Evolutionary conservation across 108 stramenopile genomes (phyloP).

Genomic region (Cafeteria roenbergensis): DNA sequence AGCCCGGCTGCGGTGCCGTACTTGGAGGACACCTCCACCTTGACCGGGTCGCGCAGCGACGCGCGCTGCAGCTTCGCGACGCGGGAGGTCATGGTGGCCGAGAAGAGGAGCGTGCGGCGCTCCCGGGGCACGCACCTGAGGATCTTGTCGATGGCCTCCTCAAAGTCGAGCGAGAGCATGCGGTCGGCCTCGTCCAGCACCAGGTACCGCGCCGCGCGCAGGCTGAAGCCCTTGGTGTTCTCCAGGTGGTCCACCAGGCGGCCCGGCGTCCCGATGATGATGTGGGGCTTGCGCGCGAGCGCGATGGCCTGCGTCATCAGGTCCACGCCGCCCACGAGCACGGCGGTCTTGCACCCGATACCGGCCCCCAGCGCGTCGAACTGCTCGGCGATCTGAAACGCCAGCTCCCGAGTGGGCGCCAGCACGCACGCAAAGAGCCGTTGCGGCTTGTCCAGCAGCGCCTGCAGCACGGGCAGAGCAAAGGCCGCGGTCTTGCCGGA

Average conservation of each 20-base stretch:
- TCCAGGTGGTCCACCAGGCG: constrained; percentile 88
- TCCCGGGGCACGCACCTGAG: constrained; percentile 63
- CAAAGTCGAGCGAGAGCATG: constrained; percentile 72
- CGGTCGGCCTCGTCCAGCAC: constrained; percentile 98
- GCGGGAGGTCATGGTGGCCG: constrained; percentile 92
- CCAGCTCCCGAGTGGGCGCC: constrained; percentile 95
- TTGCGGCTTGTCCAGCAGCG: constrained; percentile 69
- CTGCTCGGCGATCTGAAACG: constrained; percentile 96
- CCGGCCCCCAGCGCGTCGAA: constrained; percentile 69
- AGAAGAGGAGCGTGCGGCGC: constrained; percentile 85
- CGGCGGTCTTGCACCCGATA: constrained; percentile 75
- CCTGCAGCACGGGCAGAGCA: constrained; percentile 72
- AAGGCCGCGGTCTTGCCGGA: constrained; percentile 84
- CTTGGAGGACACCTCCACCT: constrained; percentile 77
- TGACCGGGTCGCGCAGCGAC: constrained; percentile 71
- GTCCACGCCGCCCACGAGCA: constrained; percentile 93
- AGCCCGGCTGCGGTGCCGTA: constrained; percentile 86
- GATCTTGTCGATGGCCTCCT: constrained; percentile 71
- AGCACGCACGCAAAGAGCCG: constrained; percentile 64
- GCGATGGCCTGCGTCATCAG: constrained; percentile 79
- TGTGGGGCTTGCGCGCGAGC: constrained; percentile 85
- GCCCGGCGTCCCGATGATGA: constrained; percentile 92
- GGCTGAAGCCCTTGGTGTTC: constrained; percentile 91
- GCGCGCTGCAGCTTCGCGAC: constrained; percentile 92
- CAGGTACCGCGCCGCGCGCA: constrained; percentile 71